Conservation (phyloP, 202 grass and related monocot genomes). For the Miscanthus sacchariflorus region DNA sequence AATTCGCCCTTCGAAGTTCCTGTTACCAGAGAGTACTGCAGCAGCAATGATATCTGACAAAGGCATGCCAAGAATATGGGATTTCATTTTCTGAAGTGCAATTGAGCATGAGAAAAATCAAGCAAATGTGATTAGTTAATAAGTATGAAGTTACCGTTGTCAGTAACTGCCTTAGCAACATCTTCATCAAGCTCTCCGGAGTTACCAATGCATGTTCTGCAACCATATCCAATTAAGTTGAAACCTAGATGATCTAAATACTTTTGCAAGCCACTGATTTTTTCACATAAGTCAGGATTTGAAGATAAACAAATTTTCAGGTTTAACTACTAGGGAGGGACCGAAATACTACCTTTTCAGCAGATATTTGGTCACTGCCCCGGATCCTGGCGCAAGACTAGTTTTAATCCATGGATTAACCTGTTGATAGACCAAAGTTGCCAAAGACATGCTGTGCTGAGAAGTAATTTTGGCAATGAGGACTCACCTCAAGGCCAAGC, state of each 20-base stretch:
- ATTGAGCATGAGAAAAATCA: slow-evolving; percentile 28
- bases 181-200: slow-evolving; percentile 89
- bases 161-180: slow-evolving; percentile 72
- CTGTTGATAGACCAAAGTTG: slow-evolving; percentile 49
- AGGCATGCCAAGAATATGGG: slow-evolving; percentile 7
- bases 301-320: background rate
- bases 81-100: slow-evolving; percentile 3
- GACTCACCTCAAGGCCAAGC: slow-evolving; percentile 75
- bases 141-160: slow-evolving; percentile 67
- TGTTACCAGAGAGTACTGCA: slow-evolving; percentile 87
- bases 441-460: background rate
- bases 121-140: background rate
- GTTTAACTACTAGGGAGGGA: background rate
- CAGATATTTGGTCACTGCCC: slow-evolving; percentile 91
- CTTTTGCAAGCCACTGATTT: slow-evolving; percentile 73
- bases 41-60: slow-evolving; percentile 78
- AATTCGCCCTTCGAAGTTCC: slow-evolving; percentile 92
- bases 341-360: slow-evolving; percentile 26
- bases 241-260: slow-evolving; percentile 85
- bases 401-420: slow-evolving; percentile 96
- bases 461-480: slow-evolving; percentile 23
- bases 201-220: slow-evolving; percentile 94
- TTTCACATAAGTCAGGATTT: background rate
- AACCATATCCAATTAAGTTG: slow-evolving; percentile 84
- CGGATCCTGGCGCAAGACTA: slow-evolving; percentile 91